These are phyloP conservation scores for Asclepias syriaca DNA, from an alignment of 257 asterid species.

Conservation along the genomic window DNA sequence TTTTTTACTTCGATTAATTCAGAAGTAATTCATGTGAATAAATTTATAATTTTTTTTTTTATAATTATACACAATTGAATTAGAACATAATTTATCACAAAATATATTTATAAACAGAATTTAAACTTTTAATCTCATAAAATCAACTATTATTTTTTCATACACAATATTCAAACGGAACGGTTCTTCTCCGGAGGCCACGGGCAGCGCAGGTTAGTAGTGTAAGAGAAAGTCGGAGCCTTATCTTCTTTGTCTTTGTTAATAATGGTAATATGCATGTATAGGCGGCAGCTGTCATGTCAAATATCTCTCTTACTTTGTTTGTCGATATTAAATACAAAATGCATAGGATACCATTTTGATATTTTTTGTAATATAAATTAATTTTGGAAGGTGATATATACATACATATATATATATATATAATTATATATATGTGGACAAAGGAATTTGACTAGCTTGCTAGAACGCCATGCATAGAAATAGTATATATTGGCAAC, in stretches of 20 bases:
- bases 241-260: slow-evolving; percentile 8
- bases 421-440: too few species aligned
- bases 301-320: slow-evolving; percentile 8
- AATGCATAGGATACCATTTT: slow-evolving; percentile 34
- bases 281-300: background rate
- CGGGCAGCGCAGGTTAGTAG: background rate
- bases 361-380: slow-evolving; percentile 9
- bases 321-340: slow-evolving; percentile 12
- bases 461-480: background rate
- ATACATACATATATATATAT: background rate
- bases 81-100: too few species aligned
- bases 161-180: too few species aligned
- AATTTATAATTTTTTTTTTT: too few species aligned
- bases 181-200: background rate
- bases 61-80: too few species aligned
- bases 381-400: background rate
- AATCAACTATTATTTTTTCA: too few species aligned
- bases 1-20: too few species aligned
- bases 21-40: too few species aligned
- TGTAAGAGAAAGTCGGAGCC: background rate
- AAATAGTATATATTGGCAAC: background rate
- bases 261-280: too few species aligned
- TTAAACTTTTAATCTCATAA: too few species aligned
- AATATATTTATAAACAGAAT: too few species aligned
- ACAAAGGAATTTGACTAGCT: slow-evolving; percentile 9